A percentile compares a stretch with the other conserved stretches of the same genome.
Evolutionary conservation across 257 asterid species (phyloP).

Genomic region (Nicotiana knightiana): DNA sequence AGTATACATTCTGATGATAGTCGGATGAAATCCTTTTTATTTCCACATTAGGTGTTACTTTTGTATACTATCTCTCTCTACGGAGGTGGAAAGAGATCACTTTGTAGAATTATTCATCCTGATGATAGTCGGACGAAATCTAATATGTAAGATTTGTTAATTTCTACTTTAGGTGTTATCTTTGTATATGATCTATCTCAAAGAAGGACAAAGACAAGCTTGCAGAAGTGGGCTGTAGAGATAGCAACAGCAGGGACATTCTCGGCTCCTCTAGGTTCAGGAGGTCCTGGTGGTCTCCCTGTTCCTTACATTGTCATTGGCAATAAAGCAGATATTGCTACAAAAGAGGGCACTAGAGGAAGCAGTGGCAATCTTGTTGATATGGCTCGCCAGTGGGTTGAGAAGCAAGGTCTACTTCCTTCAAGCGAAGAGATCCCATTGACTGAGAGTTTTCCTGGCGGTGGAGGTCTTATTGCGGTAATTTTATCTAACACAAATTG

Average conservation of each 20-base stretch:
- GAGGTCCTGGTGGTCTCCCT: slow-evolving; percentile 96
- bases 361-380: slow-evolving; percentile 98
- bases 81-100: background rate
- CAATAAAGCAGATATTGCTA: slow-evolving; percentile 66
- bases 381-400: slow-evolving; percentile 97
- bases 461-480: slow-evolving; percentile 88
- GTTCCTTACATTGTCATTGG: slow-evolving; percentile 91
- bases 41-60: background rate
- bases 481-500: slow-evolving; percentile 15
- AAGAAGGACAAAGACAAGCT: slow-evolving; percentile 79
- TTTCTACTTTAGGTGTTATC: slow-evolving; percentile 60
- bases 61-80: background rate
- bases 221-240: slow-evolving; percentile 95
- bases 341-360: slow-evolving; percentile 43
- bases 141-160: background rate
- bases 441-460: slow-evolving; percentile 77
- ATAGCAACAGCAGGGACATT: slow-evolving; percentile 82
- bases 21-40: background rate
- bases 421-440: slow-evolving; percentile 84
- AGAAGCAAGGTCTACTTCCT: slow-evolving; percentile 93
- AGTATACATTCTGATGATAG: background rate
- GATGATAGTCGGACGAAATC: background rate
- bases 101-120: background rate
- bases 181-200: slow-evolving; percentile 96
- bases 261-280: slow-evolving; percentile 89